These are phyloP conservation scores for Penicillium sp. DNA, from an alignment of 2,329 filamentous ascomycete species.

Conservation along the genomic window DNA sequence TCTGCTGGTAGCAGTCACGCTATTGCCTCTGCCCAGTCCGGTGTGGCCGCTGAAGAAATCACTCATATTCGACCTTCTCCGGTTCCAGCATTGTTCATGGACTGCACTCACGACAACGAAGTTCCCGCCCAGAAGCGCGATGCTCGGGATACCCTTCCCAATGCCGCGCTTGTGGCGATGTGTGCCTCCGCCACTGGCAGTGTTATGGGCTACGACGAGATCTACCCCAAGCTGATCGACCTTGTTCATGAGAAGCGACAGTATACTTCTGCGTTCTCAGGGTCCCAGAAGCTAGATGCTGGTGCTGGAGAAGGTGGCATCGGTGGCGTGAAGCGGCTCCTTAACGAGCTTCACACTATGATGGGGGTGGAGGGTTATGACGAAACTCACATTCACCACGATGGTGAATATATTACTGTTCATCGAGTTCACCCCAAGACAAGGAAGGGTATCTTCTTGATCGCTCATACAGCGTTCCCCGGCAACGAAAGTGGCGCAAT, in stretches of 20 bases:
- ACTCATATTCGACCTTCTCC: slow-evolving; percentile 83
- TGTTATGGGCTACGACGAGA: slow-evolving; percentile 97
- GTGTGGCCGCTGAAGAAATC: slow-evolving; percentile 61
- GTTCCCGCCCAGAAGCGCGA: slow-evolving; percentile 93
- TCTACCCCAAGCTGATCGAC: slow-evolving; percentile 91
- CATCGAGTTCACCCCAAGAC: slow-evolving; percentile 92
- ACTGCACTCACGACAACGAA: slow-evolving; percentile 98
- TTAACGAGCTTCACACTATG: slow-evolving; percentile 91
- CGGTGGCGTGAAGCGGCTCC: slow-evolving; percentile 82
- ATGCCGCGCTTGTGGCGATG: slow-evolving; percentile 92
- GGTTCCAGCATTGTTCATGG: slow-evolving; percentile 95
- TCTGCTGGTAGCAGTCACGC: slow-evolving; percentile 60
- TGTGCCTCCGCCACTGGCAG: slow-evolving; percentile 92
- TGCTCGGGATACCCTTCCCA: slow-evolving; percentile 89
- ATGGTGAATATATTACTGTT: slow-evolving; percentile 93
- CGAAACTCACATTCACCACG: slow-evolving; percentile 95
- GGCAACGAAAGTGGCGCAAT: slow-evolving; percentile 83
- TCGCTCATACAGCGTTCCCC: slow-evolving; percentile 94
- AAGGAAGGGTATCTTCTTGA: slow-evolving; percentile 89
- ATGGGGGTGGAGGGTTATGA: slow-evolving; percentile 96
- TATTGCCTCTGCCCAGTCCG: slow-evolving; percentile 36
- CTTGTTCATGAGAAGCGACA: slow-evolving; percentile 84
- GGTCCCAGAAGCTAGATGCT: slow-evolving; percentile 53
- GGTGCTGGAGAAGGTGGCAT: slow-evolving; percentile 79
- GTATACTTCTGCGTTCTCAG: slow-evolving; percentile 78